A percentile compares a stretch with the other conserved stretches of the same genome.
phyloP scores from a whole-genome alignment of 257 asterid genomes.

The Verbena officinalis region DNA sequence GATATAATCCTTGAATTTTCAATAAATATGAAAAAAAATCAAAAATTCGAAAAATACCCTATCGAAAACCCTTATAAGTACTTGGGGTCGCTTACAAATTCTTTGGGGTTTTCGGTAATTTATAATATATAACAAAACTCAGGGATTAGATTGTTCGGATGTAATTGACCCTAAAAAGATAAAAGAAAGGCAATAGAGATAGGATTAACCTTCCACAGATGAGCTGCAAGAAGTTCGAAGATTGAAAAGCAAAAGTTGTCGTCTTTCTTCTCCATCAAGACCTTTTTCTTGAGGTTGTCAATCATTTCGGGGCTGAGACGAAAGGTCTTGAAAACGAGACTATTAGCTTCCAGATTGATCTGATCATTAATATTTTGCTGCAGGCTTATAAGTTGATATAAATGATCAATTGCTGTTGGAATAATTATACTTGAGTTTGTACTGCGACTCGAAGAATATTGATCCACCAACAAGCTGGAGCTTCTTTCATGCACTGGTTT shows the following conservation, averaged over 20 bases:
- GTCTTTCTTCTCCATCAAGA: not conserved
- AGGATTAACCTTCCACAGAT: constrained; percentile 35
- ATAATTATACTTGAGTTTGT: not conserved
- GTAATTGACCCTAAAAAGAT: too few species aligned
- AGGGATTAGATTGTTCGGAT: not conserved
- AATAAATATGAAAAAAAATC: too few species aligned
- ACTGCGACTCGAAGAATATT: not conserved
- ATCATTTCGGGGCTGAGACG: constrained; percentile 22
- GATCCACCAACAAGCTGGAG: not conserved
- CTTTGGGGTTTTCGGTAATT: too few species aligned
- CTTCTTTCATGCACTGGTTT: constrained; percentile 34
- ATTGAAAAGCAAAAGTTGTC: constrained; percentile 23
- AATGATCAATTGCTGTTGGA: constrained; percentile 35
- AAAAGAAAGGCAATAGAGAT: not conserved
- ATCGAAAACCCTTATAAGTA: too few species aligned
- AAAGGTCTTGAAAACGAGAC: constrained; percentile 30
- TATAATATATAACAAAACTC: too few species aligned
- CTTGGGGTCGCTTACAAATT: too few species aligned
- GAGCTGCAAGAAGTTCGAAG: constrained; percentile 39
- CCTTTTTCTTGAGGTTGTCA: constrained; percentile 24
- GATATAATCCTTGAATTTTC: too few species aligned
- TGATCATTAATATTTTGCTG: not conserved
- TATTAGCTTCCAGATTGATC: not conserved
- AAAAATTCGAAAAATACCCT: too few species aligned
- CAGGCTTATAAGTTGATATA: constrained; percentile 31